Conservation (phyloP, 2,329 filamentous ascomycete genomes). For the Aspergillus transmontanensis region DNA sequence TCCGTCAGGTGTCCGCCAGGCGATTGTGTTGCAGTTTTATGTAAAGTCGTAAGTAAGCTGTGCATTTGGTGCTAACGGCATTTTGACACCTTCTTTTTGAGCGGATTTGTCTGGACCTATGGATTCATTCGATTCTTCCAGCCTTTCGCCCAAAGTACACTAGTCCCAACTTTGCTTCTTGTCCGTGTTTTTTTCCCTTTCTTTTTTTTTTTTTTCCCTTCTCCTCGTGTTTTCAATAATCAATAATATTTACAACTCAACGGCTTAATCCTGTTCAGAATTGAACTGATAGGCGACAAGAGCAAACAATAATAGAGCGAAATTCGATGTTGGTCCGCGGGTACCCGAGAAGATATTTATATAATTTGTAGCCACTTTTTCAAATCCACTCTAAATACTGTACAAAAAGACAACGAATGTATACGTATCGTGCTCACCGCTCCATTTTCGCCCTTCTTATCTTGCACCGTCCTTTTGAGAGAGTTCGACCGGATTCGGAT, state of each 20-base stretch:
- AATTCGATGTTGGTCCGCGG: neutral
- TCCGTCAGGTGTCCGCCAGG: neutral
- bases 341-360: no score
- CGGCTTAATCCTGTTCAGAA: neutral
- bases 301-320: neutral
- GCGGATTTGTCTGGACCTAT: neutral
- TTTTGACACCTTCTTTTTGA: neutral
- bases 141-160: neutral
- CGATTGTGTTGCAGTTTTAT: neutral
- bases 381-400: neutral
- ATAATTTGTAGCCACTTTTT: no score
- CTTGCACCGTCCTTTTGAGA: neutral
- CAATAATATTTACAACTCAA: neutral
- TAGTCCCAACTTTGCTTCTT: neutral
- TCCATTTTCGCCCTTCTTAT: neutral
- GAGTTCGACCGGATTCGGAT: neutral
- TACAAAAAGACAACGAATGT: neutral
- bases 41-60: neutral
- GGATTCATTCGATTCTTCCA: neutral
- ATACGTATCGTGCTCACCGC: neutral
- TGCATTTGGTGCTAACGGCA: neutral
- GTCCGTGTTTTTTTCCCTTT: neutral
- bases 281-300: neutral
- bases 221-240: neutral
- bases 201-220: neutral